phyloP scores from a whole-genome alignment of 2,329 filamentous ascomycete genomes.

The Cordyceps tenuipes region DNA sequence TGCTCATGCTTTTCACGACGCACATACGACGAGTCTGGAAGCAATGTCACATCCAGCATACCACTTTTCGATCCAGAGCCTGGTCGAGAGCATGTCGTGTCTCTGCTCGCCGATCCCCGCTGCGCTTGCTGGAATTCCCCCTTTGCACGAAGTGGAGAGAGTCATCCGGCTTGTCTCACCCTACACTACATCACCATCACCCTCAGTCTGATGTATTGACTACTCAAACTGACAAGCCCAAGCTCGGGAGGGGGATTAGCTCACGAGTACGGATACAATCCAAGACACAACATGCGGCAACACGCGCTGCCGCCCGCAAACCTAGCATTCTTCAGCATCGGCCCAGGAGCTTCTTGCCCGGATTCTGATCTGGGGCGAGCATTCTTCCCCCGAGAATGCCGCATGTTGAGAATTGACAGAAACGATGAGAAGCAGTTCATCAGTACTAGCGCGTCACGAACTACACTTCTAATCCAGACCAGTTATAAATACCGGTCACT shows the following conservation, averaged over 20 bases:
- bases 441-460: background rate
- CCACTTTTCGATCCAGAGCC: background rate
- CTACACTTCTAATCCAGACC: background rate
- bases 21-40: background rate
- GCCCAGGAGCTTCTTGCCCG: background rate
- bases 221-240: background rate
- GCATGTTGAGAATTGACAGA: background rate
- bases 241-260: background rate
- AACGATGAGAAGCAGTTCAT: background rate
- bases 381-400: background rate
- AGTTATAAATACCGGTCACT: constrained; percentile 22
- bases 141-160: constrained; percentile 1
- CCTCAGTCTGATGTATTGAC: background rate
- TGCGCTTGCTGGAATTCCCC: constrained; percentile 1
- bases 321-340: constrained; percentile 1
- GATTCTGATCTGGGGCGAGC: background rate
- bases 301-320: background rate
- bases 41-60: background rate
- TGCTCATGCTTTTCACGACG: background rate
- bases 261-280: background rate
- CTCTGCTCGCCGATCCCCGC: background rate
- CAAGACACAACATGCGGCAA: constrained; percentile 7
- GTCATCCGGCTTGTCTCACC: constrained; percentile 1
- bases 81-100: constrained; percentile 4
- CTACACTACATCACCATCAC: constrained; percentile 2